Evolutionary conservation across 2,329 filamentous ascomycete genomes (phyloP).

Genomic region (Coccinonectria pachysandricola): DNA sequence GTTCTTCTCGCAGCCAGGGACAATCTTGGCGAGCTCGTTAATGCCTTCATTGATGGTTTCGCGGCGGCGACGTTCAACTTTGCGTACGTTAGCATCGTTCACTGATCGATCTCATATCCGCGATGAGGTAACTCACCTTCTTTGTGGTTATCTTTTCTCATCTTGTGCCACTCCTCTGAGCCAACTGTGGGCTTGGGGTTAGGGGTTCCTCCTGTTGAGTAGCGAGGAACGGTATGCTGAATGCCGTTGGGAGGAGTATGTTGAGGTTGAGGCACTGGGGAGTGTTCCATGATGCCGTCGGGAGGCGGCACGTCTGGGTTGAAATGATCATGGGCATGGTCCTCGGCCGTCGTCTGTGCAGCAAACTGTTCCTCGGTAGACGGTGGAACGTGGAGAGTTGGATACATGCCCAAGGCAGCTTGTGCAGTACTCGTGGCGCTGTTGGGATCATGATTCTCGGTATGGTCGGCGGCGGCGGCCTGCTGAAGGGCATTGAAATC

Average conservation of each 20-base stretch:
- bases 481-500: slow-evolving; percentile 49
- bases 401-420: slow-evolving; percentile 50
- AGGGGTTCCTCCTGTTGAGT: slow-evolving; percentile 28
- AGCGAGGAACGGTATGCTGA: slow-evolving; percentile 23
- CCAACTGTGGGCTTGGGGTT: slow-evolving; percentile 77
- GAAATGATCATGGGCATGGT: slow-evolving; percentile 25
- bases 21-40: slow-evolving; percentile 94
- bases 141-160: slow-evolving; percentile 96
- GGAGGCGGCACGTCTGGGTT: slow-evolving; percentile 23
- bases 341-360: slow-evolving; percentile 34
- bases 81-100: slow-evolving; percentile 14
- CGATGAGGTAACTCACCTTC: slow-evolving; percentile 57
- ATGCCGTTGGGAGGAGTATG: slow-evolving; percentile 31
- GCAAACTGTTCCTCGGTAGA: slow-evolving; percentile 51
- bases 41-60: slow-evolving; percentile 99
- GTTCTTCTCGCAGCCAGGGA: slow-evolving; percentile 97
- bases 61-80: slow-evolving; percentile 89
- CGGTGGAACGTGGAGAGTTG: slow-evolving; percentile 46
- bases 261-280: slow-evolving; percentile 16
- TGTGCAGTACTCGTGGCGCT: slow-evolving; percentile 50
- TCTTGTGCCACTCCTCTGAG: slow-evolving; percentile 95
- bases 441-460: slow-evolving; percentile 37
- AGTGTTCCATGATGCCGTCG: slow-evolving; percentile 21
- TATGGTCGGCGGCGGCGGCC: slow-evolving; percentile 36
- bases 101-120: neutral